A percentile compares a stretch with the other conserved stretches of the same genome.
Conservation (phyloP, 2,329 filamentous ascomycete species). For the Tympanopsis confertula region DNA sequence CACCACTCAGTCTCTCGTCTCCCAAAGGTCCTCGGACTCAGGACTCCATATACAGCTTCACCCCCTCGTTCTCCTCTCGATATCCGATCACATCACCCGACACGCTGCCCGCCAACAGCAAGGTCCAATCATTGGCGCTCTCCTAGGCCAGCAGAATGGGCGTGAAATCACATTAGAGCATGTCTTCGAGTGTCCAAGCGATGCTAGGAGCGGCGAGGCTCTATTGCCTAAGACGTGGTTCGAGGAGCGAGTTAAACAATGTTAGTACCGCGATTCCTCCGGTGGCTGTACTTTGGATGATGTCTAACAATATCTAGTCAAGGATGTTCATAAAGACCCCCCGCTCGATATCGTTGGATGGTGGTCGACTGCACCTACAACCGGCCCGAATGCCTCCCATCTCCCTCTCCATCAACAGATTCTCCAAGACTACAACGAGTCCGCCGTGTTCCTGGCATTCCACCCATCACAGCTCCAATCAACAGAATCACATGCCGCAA, state of each 20-base stretch:
- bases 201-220: slow-evolving; percentile 39
- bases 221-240: slow-evolving; percentile 65
- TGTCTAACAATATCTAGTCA: slow-evolving; percentile 42
- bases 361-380: slow-evolving; percentile 68
- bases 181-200: slow-evolving; percentile 65
- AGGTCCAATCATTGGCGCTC: slow-evolving; percentile 70
- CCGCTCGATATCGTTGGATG: slow-evolving; percentile 80
- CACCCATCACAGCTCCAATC: slow-evolving; percentile 50
- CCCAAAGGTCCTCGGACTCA: slow-evolving; percentile 51
- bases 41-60: slow-evolving; percentile 70
- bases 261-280: slow-evolving; percentile 34
- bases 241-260: slow-evolving; percentile 67
- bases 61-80: slow-evolving; percentile 86
- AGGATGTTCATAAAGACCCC: slow-evolving; percentile 75
- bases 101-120: slow-evolving; percentile 67
- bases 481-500: slow-evolving; percentile 53
- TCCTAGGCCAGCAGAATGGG: slow-evolving; percentile 87
- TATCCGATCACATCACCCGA: slow-evolving; percentile 91
- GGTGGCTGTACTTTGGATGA: not conserved
- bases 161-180: slow-evolving; percentile 85
- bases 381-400: slow-evolving; percentile 58
- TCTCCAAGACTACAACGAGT: slow-evolving; percentile 67
- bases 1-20: not conserved
- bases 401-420: slow-evolving; percentile 71
- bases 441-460: slow-evolving; percentile 77